A percentile compares a stretch with the other conserved stretches of the same genome.
Evolutionary conservation across 139 green algal genomes (phyloP).

Genomic region (Chlamydomonas applanata): DNA sequence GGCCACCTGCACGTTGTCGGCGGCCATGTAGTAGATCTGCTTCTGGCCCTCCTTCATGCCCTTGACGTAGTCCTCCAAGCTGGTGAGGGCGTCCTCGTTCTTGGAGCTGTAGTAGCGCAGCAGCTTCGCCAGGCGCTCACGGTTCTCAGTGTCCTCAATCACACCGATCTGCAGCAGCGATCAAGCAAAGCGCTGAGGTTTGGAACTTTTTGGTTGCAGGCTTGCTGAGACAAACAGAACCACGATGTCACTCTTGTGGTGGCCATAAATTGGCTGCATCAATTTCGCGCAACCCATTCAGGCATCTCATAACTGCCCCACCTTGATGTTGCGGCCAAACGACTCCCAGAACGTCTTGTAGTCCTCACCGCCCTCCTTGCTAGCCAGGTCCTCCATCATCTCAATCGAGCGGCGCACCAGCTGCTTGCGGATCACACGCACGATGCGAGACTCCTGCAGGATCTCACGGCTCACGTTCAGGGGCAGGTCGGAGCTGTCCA

Average conservation of each 20-base stretch:
- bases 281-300: no score
- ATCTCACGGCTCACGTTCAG: conserved; percentile 98
- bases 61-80: conserved; percentile 82
- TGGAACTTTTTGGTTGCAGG: no score
- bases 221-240: not conserved
- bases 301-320: conserved; percentile 36
- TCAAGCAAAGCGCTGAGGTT: no score
- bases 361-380: conserved; percentile 66
- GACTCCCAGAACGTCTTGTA: conserved; percentile 90
- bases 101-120: conserved; percentile 76
- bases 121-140: conserved; percentile 74
- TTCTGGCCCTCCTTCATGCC: conserved; percentile 90
- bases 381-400: conserved; percentile 87
- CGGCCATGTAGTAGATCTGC: conserved; percentile 92
- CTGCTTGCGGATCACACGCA: conserved; percentile 92
- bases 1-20: conserved; percentile 49
- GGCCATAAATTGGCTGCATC: no score
- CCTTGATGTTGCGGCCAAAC: conserved; percentile 90
- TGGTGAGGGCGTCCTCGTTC: conserved; percentile 54
- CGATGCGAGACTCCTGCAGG: conserved; percentile 86
- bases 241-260: no score
- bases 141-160: conserved; percentile 89
- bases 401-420: conserved; percentile 86
- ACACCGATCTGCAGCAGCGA: conserved; percentile 77
- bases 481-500: conserved; percentile 95